Evolutionary conservation across 2,329 filamentous ascomycete species (phyloP).

Genomic region (Colletotrichum musicola): DNA sequence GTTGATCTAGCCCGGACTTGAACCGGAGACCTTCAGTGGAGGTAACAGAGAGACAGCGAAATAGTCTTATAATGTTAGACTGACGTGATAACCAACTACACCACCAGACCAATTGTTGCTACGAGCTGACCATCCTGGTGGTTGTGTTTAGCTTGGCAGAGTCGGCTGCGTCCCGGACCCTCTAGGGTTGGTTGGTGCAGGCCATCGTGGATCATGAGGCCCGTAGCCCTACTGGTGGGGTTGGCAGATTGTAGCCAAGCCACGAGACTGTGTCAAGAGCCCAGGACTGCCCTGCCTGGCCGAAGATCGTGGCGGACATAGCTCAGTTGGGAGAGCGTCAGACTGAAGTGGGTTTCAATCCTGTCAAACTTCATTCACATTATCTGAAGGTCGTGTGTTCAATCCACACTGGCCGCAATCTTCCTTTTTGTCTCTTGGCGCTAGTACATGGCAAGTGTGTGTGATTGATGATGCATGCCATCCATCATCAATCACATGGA

Average conservation of each 20-base stretch:
- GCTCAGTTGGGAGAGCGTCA: conserved; percentile 35
- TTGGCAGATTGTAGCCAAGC: not conserved
- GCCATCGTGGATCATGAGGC: not conserved
- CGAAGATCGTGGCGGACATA: conserved; percentile 30
- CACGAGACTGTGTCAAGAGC: not conserved
- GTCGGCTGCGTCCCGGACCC: not conserved
- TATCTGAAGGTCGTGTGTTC: conserved; percentile 32
- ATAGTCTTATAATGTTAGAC: conserved; percentile 51
- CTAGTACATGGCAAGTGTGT: too few species aligned
- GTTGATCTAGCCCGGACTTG: conserved; percentile 31
- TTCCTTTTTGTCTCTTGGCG: not conserved
- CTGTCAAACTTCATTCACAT: conserved; percentile 3
- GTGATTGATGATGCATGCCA: too few species aligned
- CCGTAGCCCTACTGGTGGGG: conserved; percentile 21
- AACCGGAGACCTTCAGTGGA: conserved; percentile 36
- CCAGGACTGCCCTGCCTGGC: accelerated
- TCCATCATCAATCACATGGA: too few species aligned
- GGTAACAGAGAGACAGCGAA: too few species aligned
- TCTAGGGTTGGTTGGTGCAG: not conserved
- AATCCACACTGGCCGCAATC: conserved; percentile 31
- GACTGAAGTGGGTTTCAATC: conserved; percentile 23
- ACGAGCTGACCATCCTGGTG: not conserved
- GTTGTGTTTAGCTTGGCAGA: not conserved
- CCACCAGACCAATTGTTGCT: conserved; percentile 46
- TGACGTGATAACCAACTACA: conserved; percentile 62